Evolutionary conservation across 768 basidiomycete genomes (phyloP), one percentile per base, ranked within the genome.

Genomic region (Paxillus rubicundulus): DNA sequence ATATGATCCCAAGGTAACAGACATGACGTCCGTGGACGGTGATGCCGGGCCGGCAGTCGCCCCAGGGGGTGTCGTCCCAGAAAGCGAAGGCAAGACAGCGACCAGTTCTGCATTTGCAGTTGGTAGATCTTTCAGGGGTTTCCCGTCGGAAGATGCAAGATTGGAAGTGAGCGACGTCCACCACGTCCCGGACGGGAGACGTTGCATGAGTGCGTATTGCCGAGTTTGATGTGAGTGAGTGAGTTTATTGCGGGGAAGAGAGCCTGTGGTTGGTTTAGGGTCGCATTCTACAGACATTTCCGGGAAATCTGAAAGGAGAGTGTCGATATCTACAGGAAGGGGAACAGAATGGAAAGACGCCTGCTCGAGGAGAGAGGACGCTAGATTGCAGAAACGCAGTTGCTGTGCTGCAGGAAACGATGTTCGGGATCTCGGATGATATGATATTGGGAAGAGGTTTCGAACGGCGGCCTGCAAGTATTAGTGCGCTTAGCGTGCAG

Each of bases 171-270:
- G 77, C 24, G 90, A 89, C 14, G 88, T 78, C 85, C 89, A 93
- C 74, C 83, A 90, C 53, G 86, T 85, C 36, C 84, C 89, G 2
- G 75, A 78, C 1, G 91, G 88, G 7, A 93, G 74, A 53, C 83
- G 85, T 61, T 93, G 90, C 58, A 92, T 77, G 42, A 93, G 80
- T 3, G 91, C 89, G 69, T 86, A 91, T 61, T 77, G 81, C 48
- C 77, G 81, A n/a, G 48, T 41, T 68, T 72, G 47, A 55, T 61
- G 42, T 28, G 47, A 21, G 45, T 54, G 70, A 58, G 54, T 70
- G 56, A 41, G 69, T 52, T 58, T 72, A 59, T 61, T 67, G 20
- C 64, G 60, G 21, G 45, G 52, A 18, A 58, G 42, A 27, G 59
- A 33, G 21, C 59, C 53, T 30, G 49, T 53, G 0, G 39, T 39